These are phyloP conservation scores for Euptelea pleiosperma DNA, from an alignment of 164 flowering plant genomes.

Conservation along the genomic window DNA sequence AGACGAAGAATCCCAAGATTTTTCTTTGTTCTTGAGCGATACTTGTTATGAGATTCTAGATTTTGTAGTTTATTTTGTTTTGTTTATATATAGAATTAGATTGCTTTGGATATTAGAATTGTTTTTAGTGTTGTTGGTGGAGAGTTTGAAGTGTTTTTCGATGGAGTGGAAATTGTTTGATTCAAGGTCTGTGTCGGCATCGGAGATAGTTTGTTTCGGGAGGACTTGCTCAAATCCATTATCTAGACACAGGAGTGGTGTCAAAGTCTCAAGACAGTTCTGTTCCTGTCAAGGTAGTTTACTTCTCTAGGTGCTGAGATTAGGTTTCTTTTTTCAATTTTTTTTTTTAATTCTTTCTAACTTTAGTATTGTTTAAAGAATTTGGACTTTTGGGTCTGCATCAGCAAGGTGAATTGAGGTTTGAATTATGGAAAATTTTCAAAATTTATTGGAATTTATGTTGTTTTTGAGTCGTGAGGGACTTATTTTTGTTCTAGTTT, in stretches of 20 bases:
- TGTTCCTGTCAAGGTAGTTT: constrained; percentile 15
- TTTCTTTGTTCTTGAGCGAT: constrained; percentile 21
- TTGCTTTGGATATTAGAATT: constrained; percentile 8
- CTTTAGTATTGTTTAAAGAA: too few species aligned
- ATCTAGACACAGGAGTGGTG: constrained; percentile 7
- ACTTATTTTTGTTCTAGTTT: too few species aligned
- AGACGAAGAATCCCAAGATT: constrained; percentile 21
- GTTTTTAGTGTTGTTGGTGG: constrained; percentile 9
- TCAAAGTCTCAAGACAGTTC: constrained; percentile 12
- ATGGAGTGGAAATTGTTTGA: constrained; percentile 26
- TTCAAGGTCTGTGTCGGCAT: constrained; percentile 7
- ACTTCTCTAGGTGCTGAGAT: too few species aligned
- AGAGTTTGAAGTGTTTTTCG: neutral
- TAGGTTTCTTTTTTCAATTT: too few species aligned
- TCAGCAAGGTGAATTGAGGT: too few species aligned
- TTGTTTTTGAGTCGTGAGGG: too few species aligned
- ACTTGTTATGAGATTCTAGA: constrained; percentile 10
- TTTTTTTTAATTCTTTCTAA: too few species aligned
- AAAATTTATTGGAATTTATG: too few species aligned
- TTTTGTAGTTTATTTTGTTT: neutral
- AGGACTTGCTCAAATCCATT: constrained; percentile 6
- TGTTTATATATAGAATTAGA: constrained; percentile 13
- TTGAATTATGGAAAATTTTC: too few species aligned
- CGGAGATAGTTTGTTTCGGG: constrained; percentile 16
- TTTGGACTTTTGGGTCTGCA: too few species aligned